These are phyloP conservation scores for Parachaetomium inaequale DNA, from an alignment of 495 filamentous ascomycete species.

Conservation along the genomic window DNA sequence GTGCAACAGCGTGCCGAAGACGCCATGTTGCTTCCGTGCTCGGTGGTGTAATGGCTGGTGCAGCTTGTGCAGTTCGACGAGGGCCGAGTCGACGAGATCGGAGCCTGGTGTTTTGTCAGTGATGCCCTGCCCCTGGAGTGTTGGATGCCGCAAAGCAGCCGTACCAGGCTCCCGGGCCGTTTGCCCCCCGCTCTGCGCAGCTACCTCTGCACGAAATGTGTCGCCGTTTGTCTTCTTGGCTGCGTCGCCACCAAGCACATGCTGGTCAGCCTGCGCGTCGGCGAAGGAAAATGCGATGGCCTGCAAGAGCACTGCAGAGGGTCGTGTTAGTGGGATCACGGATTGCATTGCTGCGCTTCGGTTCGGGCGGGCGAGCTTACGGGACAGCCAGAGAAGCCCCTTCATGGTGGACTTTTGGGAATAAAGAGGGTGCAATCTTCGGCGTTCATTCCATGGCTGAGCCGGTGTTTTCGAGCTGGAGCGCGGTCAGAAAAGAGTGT, in stretches of 20 bases:
- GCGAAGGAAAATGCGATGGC: slow-evolving; percentile 34
- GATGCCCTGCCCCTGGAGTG: background rate
- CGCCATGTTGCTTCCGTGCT: slow-evolving; percentile 36
- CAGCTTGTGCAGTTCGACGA: slow-evolving; percentile 43
- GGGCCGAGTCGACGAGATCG: slow-evolving; percentile 44
- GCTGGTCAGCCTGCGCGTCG: slow-evolving; percentile 31
- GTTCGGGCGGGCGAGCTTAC: slow-evolving; percentile 30
- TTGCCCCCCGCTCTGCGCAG: slow-evolving; percentile 20
- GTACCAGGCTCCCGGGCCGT: slow-evolving; percentile 29
- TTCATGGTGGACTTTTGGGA: slow-evolving; percentile 35
- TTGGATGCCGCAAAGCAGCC: background rate
- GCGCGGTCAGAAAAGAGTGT: background rate
- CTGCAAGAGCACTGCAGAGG: slow-evolving; percentile 47
- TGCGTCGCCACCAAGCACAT: slow-evolving; percentile 32
- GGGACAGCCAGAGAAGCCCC: slow-evolving; percentile 39
- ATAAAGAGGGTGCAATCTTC: slow-evolving; percentile 9
- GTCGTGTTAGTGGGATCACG: slow-evolving; percentile 27
- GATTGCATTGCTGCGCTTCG: slow-evolving; percentile 8
- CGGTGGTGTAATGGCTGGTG: slow-evolving; percentile 35
- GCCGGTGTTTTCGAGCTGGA: background rate
- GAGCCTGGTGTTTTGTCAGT: slow-evolving; percentile 34
- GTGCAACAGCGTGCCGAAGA: slow-evolving; percentile 38
- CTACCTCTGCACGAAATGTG: slow-evolving; percentile 30
- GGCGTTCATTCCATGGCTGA: slow-evolving; percentile 27
- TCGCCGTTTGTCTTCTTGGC: slow-evolving; percentile 26